A percentile compares a stretch with the other conserved stretches of the same genome.
These are phyloP conservation scores for Biscutella laevigata DNA, from an alignment of 441 rosid genomes.

Conservation along the genomic window DNA sequence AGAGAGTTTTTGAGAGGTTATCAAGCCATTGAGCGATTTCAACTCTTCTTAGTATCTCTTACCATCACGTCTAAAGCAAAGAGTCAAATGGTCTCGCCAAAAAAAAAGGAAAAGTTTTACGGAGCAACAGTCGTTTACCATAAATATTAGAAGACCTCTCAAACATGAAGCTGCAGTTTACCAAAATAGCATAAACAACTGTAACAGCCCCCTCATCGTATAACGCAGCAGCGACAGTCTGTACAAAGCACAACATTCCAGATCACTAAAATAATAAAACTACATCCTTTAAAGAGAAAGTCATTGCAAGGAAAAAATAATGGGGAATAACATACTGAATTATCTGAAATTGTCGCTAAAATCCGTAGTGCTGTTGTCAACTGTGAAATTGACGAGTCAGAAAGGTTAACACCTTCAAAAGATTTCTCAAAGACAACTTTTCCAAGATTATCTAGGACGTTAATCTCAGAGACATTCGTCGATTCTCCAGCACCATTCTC, in stretches of 20 bases:
- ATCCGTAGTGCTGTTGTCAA: conserved; percentile 86
- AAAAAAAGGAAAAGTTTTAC: background rate
- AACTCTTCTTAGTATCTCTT: conserved; percentile 11
- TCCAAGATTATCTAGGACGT: conserved; percentile 82
- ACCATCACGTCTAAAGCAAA: conserved; percentile 1
- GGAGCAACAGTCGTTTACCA: conserved; percentile 59
- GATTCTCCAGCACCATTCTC: conserved; percentile 73
- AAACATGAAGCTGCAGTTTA: conserved; percentile 91
- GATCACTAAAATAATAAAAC: conserved; percentile 6
- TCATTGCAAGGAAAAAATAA: conserved; percentile 6
- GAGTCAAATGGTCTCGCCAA: conserved; percentile 5
- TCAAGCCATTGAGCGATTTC: conserved; percentile 5
- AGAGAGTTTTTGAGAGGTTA: conserved; percentile 6
- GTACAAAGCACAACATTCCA: conserved; percentile 27
- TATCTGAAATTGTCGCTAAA: conserved; percentile 74
- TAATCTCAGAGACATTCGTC: conserved; percentile 61
- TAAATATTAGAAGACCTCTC: conserved; percentile 90
- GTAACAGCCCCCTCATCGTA: conserved; percentile 87
- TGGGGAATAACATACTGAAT: conserved; percentile 49
- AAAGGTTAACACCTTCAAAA: conserved; percentile 76
- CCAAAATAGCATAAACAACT: conserved; percentile 68
- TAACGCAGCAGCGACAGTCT: conserved; percentile 80
- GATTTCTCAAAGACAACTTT: conserved; percentile 71
- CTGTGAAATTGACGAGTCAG: conserved; percentile 83
- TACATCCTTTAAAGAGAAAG: conserved; percentile 10